These are phyloP conservation scores for Hyaloscypha bicolor DNA, from an alignment of 495 filamentous ascomycete species.

Conservation along the genomic window DNA sequence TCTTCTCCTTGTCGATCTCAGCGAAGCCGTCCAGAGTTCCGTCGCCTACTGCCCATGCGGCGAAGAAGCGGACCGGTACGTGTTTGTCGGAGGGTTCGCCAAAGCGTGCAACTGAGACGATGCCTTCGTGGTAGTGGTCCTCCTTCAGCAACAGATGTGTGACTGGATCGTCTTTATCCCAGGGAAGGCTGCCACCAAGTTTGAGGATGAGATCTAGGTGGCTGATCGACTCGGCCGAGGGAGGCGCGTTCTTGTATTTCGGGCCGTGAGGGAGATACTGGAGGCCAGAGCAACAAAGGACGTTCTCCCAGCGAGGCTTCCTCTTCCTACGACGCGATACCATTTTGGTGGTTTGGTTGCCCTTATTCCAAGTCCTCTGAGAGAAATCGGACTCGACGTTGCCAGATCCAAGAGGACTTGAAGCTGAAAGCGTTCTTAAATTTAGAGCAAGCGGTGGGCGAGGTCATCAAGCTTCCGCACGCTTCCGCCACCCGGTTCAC, in stretches of 20 bases:
- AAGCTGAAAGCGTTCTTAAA: too few species aligned
- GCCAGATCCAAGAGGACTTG: too few species aligned
- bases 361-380: too few species aligned
- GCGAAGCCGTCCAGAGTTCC: not conserved
- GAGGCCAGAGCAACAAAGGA: too few species aligned
- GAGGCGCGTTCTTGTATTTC: not conserved
- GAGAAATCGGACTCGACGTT: too few species aligned
- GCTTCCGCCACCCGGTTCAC: too few species aligned
- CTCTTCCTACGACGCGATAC: too few species aligned
- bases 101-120: not conserved
- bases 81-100: not conserved
- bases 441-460: too few species aligned
- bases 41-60: not conserved
- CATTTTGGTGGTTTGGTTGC: too few species aligned
- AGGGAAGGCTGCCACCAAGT: not conserved
- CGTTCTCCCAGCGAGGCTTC: too few species aligned
- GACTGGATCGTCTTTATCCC: not conserved
- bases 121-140: not conserved
- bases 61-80: not conserved
- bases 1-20: not conserved
- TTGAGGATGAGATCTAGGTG: not conserved
- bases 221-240: not conserved
- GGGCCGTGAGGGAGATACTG: too few species aligned
- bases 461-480: too few species aligned
- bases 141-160: not conserved